Percentiles rank a stretch among this genome's conserved stretches.
These are phyloP conservation scores for Neopestalotiopsis clavispora DNA, from an alignment of 2,329 filamentous ascomycete species.

Conservation along the genomic window DNA sequence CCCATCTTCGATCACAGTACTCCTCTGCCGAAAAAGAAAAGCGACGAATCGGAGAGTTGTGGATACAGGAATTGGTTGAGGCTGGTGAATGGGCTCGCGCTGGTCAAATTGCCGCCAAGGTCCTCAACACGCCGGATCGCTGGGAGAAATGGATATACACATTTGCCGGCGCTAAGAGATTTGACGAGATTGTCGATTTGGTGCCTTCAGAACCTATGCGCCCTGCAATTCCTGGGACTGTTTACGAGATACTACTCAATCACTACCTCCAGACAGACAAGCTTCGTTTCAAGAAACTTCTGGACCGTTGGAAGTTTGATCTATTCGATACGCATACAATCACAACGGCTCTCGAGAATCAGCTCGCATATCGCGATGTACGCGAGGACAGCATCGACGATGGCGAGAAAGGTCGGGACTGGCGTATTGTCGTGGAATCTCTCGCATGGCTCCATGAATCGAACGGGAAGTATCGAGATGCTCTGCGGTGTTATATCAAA, in stretches of 20 bases:
- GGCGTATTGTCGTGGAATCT: conserved; percentile 86
- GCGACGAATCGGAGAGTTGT: conserved; percentile 86
- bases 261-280: conserved; percentile 87
- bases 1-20: conserved; percentile 60
- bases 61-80: conserved; percentile 85
- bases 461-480: conserved; percentile 80
- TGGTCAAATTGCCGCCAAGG: conserved; percentile 80
- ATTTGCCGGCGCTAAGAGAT: conserved; percentile 84
- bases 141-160: conserved; percentile 98
- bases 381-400: conserved; percentile 77
- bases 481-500: conserved; percentile 85
- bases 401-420: conserved; percentile 76
- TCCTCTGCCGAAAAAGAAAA: conserved; percentile 85
- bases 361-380: conserved; percentile 77
- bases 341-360: conserved; percentile 79
- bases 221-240: conserved; percentile 77
- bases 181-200: conserved; percentile 86
- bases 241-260: conserved; percentile 88
- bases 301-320: conserved; percentile 84
- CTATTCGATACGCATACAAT: conserved; percentile 82
- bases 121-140: conserved; percentile 76
- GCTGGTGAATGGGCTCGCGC: conserved; percentile 77
- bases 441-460: conserved; percentile 85
- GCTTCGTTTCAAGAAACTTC: conserved; percentile 74
- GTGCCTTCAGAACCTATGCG: conserved; percentile 80